Evolutionary conservation across 306 rosid genomes (phyloP).

Genomic region (Vicia sativa): DNA sequence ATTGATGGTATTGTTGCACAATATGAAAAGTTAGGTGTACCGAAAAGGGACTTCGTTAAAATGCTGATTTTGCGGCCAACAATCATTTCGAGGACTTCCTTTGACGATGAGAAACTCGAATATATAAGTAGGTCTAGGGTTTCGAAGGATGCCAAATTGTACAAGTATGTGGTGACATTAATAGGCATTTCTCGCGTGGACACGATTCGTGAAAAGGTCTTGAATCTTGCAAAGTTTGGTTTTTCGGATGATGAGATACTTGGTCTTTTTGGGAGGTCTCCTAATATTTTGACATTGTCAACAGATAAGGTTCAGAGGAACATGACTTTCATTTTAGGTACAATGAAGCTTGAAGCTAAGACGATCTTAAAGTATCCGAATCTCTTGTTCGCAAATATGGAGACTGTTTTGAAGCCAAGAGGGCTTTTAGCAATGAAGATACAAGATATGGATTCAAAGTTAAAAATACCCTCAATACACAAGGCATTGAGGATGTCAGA

Average conservation of each 20-base stretch:
- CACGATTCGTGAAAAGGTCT: slow-evolving; percentile 63
- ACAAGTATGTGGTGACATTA: slow-evolving; percentile 68
- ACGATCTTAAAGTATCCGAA: slow-evolving; percentile 52
- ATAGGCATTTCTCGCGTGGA: slow-evolving; percentile 71
- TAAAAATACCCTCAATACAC: slow-evolving; percentile 36
- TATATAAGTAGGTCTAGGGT: slow-evolving; percentile 55
- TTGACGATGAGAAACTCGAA: slow-evolving; percentile 69
- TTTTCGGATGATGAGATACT: slow-evolving; percentile 67
- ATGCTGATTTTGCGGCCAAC: slow-evolving; percentile 70
- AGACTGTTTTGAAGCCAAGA: slow-evolving; percentile 70
- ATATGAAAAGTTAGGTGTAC: slow-evolving; percentile 64
- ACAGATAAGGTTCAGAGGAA: slow-evolving; percentile 85
- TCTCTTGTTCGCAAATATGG: slow-evolving; percentile 62
- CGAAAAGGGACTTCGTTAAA: slow-evolving; percentile 55
- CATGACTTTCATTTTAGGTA: slow-evolving; percentile 72
- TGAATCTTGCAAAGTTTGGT: slow-evolving; percentile 64
- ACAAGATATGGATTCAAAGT: slow-evolving; percentile 53
- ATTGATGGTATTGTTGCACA: slow-evolving; percentile 48
- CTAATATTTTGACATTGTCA: slow-evolving; percentile 62
- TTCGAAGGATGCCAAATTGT: slow-evolving; percentile 58
- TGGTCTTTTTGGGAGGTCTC: slow-evolving; percentile 53
- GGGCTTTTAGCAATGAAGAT: slow-evolving; percentile 56
- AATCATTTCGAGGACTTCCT: slow-evolving; percentile 61
- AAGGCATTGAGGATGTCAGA: slow-evolving; percentile 71
- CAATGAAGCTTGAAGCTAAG: slow-evolving; percentile 71